Percentiles rank a stretch among this genome's conserved stretches.
Conservation (phyloP, 2,329 filamentous ascomycete species). For the Tolypocladium nubicola region DNA sequence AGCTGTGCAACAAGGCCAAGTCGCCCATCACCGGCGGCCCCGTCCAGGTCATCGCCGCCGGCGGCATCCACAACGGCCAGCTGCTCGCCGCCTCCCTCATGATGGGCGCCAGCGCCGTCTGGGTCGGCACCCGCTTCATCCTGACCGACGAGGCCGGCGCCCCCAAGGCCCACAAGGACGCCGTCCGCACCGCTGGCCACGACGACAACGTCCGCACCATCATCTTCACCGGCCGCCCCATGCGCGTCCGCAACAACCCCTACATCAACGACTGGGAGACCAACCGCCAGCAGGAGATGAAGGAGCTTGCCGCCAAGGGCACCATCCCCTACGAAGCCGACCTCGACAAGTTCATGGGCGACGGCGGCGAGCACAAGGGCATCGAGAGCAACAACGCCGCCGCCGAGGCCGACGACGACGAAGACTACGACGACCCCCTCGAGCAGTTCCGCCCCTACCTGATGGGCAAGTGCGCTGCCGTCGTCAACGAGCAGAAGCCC, state of each 20-base stretch:
- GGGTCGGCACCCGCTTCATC: conserved; percentile 95
- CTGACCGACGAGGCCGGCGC: conserved; percentile 90
- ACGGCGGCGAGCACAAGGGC: conserved; percentile 54
- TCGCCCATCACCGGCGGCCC: conserved; percentile 78
- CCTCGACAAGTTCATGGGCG: conserved; percentile 64
- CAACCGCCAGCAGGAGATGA: conserved; percentile 83
- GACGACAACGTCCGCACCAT: conserved; percentile 96
- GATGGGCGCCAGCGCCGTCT: conserved; percentile 85
- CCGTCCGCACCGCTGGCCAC: conserved; percentile 80
- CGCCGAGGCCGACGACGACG: conserved; percentile 54
- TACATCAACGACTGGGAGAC: conserved; percentile 97
- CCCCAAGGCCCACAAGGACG: conserved; percentile 87
- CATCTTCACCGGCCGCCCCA: conserved; percentile 94
- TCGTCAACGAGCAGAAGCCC: conserved; percentile 84
- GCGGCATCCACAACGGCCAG: conserved; percentile 88
- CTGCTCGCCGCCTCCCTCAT: conserved; percentile 82
- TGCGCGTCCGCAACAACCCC: conserved; percentile 85
- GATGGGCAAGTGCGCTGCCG: conserved; percentile 95
- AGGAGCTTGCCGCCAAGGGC: conserved; percentile 80
- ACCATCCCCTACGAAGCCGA: conserved; percentile 90
- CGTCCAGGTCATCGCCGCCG: conserved; percentile 87
- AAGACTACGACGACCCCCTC: conserved; percentile 74
- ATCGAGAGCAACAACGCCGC: conserved; percentile 46
- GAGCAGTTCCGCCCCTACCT: conserved; percentile 85
- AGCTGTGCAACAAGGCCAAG: conserved; percentile 69